phyloP scores from a whole-genome alignment of 139 green algal genomes.

The Micractinium sp. region DNA sequence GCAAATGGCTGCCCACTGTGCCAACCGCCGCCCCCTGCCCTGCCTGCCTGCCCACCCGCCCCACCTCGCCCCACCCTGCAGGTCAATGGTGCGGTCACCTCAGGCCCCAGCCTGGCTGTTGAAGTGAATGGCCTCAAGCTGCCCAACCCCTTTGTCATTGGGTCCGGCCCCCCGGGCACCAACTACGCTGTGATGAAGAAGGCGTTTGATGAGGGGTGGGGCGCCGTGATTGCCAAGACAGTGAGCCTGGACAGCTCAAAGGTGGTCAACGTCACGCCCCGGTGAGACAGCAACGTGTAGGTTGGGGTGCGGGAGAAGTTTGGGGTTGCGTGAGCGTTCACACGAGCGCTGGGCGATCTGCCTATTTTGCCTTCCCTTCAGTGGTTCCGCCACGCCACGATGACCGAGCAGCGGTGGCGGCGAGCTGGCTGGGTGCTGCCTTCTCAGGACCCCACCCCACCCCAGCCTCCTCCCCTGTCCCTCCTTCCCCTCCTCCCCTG shows the following conservation, averaged over 20 bases:
- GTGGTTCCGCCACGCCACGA: too few relatives aligned
- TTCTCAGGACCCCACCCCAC: too few relatives aligned
- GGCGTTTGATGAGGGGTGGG: constrained; percentile 98
- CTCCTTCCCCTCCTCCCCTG: background rate
- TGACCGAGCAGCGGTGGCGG: too few relatives aligned
- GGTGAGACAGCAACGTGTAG: too few relatives aligned
- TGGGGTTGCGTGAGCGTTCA: too few relatives aligned
- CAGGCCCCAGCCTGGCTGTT: constrained; percentile 81
- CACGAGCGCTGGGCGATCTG: too few relatives aligned
- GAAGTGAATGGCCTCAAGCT: constrained; percentile 91
- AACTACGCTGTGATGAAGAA: constrained; percentile 89
- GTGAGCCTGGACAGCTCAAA: constrained; percentile 90
- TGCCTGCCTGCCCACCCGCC: background rate
- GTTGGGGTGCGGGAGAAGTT: too few relatives aligned
- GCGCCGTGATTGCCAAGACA: constrained; percentile 97
- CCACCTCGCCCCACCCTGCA: background rate
- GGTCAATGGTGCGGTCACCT: constrained; percentile 54
- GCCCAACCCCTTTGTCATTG: constrained; percentile 98
- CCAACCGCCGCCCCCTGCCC: background rate
- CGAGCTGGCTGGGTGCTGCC: too few relatives aligned
- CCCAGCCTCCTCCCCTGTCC: background rate
- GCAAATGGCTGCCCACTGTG: background rate
- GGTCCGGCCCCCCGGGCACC: constrained; percentile 76
- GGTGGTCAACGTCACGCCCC: constrained; percentile 95
- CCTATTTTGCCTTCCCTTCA: too few relatives aligned